These are phyloP conservation scores for Umbelopsis isabellina DNA, from an alignment of 192 early-diverging fungal genomes.

Conservation along the genomic window DNA sequence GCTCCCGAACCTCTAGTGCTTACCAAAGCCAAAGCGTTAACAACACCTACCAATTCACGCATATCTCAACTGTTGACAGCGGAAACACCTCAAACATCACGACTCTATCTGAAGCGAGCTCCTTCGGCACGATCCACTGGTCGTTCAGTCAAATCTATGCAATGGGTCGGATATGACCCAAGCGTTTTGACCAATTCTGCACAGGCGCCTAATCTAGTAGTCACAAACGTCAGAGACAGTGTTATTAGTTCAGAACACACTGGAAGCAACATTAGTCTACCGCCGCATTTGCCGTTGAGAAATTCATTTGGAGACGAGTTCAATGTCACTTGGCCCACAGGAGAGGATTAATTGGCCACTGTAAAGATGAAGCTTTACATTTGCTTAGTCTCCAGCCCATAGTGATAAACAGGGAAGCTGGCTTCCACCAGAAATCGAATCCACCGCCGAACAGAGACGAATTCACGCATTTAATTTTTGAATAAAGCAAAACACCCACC, in stretches of 20 bases:
- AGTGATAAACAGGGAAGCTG: constrained; percentile 3
- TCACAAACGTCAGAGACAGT: constrained; percentile 24
- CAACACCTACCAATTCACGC: background rate
- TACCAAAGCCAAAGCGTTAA: background rate
- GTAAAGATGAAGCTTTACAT: background rate
- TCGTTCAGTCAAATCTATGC: constrained; percentile 15
- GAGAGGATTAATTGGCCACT: background rate
- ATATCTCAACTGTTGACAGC: background rate
- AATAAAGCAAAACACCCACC: too few relatives aligned
- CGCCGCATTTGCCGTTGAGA: background rate
- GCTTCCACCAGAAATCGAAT: background rate
- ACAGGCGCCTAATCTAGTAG: background rate
- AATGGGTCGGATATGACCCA: constrained; percentile 19
- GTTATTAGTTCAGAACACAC: background rate
- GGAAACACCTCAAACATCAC: background rate
- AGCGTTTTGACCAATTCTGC: background rate
- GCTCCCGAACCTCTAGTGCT: background rate
- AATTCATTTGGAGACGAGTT: constrained; percentile 10
- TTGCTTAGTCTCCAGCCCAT: background rate
- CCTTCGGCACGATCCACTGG: constrained; percentile 3
- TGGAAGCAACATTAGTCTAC: background rate
- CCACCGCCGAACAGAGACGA: too few relatives aligned
- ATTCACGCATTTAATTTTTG: too few relatives aligned
- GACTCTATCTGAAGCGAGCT: background rate
- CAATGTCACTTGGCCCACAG: constrained; percentile 11